Base-by-base conservation (phyloP, 805 yeast species). In the Candida saitoana region DNA sequence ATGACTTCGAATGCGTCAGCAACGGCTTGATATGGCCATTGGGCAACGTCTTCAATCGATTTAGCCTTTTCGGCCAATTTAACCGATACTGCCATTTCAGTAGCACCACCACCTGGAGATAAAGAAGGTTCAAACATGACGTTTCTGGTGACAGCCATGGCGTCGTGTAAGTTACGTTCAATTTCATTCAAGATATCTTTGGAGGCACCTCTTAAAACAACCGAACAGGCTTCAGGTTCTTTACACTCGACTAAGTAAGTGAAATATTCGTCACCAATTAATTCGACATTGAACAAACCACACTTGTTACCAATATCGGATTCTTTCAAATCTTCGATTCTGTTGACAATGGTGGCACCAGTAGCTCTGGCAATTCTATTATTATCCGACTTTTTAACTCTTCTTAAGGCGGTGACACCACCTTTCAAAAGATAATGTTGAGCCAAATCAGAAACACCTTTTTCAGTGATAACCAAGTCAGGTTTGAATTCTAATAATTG, bases 51-150 rank as follows among this genome's bases (percentile, higher is more conserved):
- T 63, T 89, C 96, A 51, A 93, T 79, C 39, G 81, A 75, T 71
- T 89, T 91, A 38, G 98, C 96, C 68, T 80, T 84, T 61, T 90
- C 96, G 14, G 96, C 77, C 46, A 93, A 74, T 50, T 75, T 80
- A 22, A 93, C 97, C 45, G 91, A 76, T 31, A 93, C 89, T 2
- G 98, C 98, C 98, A 93, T 93, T 70, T 93, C 99, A 20, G 97
- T 91, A 40, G 99, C 99, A 55, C 99, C 99, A 47, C 99, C 99
- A 56, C 99, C 99, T 38, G 99, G 99, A 2, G 96, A 77, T 59
- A 93, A 76, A 33, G 90, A 80, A 40, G 99, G 99, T 63, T 91
- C 96, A 53, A 91, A 82, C 74, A 88, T 77, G 27, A 93, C 96
- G 59, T 93, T 93, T 64, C 96, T 80, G 15, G 98, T 82, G 36